These are phyloP conservation scores for Blechomonas ayalai DNA, from an alignment of 208 protist species.

Conservation along the genomic window DNA sequence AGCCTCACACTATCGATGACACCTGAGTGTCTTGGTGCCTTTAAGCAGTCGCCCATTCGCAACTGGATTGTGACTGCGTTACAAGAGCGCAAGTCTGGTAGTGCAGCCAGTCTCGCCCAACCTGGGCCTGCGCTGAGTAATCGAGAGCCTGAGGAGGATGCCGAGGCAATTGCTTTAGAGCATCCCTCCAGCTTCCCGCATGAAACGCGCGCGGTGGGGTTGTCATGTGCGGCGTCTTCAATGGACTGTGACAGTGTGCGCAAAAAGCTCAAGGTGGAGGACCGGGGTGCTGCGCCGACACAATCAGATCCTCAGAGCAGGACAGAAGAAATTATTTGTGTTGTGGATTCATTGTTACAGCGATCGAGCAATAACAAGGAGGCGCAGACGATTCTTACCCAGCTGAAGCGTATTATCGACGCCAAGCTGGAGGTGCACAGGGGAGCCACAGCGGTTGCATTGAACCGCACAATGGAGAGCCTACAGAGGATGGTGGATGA, in stretches of 20 bases:
- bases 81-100: no score
- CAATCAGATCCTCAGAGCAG: not conserved
- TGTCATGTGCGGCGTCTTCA: no score
- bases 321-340: not conserved
- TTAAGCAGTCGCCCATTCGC: constrained; percentile 74
- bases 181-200: not conserved
- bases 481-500: constrained; percentile 74
- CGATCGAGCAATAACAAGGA: constrained; percentile 20
- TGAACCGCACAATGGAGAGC: constrained; percentile 41
- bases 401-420: constrained; percentile 54
- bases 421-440: constrained; percentile 42
- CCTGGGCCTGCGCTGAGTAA: no score
- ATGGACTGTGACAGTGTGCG: no score
- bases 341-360: constrained; percentile 26
- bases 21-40: constrained; percentile 33
- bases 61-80: constrained; percentile 71
- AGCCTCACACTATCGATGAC: constrained; percentile 65
- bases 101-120: no score
- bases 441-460: constrained; percentile 19
- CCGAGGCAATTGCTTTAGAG: not conserved
- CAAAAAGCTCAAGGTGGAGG: no score
- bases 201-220: constrained; percentile 12
- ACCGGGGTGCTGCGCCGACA: not conserved
- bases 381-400: constrained; percentile 31
- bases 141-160: no score